Conservation (phyloP, 2,329 filamentous ascomycete species). For the Graphilbum sp. region DNA sequence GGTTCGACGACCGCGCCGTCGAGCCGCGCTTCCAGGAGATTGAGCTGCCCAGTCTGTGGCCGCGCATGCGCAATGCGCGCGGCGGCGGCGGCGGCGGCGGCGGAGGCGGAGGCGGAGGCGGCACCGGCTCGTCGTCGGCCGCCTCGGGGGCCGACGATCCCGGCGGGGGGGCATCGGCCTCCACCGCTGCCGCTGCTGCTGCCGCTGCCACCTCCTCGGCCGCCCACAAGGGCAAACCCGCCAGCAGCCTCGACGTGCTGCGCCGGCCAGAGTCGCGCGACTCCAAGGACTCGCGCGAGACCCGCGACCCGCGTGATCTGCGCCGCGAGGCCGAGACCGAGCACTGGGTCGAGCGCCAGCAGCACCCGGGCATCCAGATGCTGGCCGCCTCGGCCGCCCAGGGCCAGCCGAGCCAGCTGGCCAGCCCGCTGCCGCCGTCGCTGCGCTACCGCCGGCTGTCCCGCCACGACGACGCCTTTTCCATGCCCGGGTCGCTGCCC, state of each 20-base stretch:
- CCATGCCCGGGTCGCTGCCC: conserved; percentile 31
- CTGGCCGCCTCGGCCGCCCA: conserved; percentile 4
- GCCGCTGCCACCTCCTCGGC: too few species aligned
- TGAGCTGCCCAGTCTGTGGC: conserved; percentile 68
- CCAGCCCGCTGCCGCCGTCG: conserved; percentile 5
- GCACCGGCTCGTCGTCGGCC: conserved; percentile 29
- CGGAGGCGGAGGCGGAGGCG: neutral
- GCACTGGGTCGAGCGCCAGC: conserved; percentile 10
- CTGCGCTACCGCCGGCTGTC: conserved; percentile 20
- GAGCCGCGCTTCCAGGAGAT: conserved; percentile 81
- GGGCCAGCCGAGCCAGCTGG: conserved; percentile 1
- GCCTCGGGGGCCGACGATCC: too few species aligned
- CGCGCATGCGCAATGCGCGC: conserved; percentile 66
- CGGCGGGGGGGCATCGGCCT: too few species aligned
- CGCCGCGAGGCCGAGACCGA: conserved; percentile 13
- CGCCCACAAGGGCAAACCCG: neutral
- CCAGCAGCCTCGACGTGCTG: conserved; percentile 1
- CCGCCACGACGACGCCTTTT: conserved; percentile 19
- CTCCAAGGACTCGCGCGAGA: conserved; percentile 16
- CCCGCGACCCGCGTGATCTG: conserved; percentile 15
- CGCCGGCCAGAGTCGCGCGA: conserved; percentile 13
- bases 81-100: conserved; percentile 28
- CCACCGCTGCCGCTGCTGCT: neutral
- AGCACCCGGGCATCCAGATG: conserved; percentile 7
- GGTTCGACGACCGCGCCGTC: conserved; percentile 78